Evolutionary conservation across 805 yeast genomes (phyloP).

Genomic region (Nakazawaea peltata): DNA sequence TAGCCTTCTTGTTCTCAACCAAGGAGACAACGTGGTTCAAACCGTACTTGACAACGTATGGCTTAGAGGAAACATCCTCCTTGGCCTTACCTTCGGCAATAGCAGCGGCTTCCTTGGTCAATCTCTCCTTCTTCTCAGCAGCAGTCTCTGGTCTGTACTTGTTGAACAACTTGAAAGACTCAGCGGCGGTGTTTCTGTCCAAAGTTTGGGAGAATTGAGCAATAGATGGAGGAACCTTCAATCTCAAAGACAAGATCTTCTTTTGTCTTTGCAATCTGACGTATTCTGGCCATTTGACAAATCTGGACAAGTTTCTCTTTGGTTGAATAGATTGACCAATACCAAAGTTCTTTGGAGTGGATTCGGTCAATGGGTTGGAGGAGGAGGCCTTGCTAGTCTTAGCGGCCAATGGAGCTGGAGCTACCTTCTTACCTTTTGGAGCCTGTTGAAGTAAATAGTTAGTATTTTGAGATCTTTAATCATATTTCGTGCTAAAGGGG

Average conservation of each 20-base stretch:
- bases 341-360: conserved; percentile 91
- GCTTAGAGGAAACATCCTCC: conserved; percentile 95
- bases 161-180: conserved; percentile 94
- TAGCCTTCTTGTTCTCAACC: conserved; percentile 97
- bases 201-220: conserved; percentile 93
- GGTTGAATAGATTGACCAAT: conserved; percentile 95
- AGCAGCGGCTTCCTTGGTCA: conserved; percentile 98
- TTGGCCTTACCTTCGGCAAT: conserved; percentile 97
- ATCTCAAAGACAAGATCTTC: conserved; percentile 91
- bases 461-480: too few species aligned
- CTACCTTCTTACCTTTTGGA: conserved; percentile 59
- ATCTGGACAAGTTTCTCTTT: conserved; percentile 92
- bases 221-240: conserved; percentile 98
- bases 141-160: conserved; percentile 98
- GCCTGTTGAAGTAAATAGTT: conserved; percentile 6
- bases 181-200: conserved; percentile 99
- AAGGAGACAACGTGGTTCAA: conserved; percentile 97
- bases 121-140: conserved; percentile 98
- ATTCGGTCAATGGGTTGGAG: conserved; percentile 82
- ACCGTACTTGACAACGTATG: conserved; percentile 96
- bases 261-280: conserved; percentile 98
- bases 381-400: conserved; percentile 44
- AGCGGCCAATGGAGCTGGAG: conserved; percentile 96
- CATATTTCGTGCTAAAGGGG: too few species aligned
- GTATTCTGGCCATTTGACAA: conserved; percentile 98